A percentile compares a stretch with the other conserved stretches of the same genome.
Conservation (phyloP, 352 stramenopile genomes). For the Pythium aquatile region DNA sequence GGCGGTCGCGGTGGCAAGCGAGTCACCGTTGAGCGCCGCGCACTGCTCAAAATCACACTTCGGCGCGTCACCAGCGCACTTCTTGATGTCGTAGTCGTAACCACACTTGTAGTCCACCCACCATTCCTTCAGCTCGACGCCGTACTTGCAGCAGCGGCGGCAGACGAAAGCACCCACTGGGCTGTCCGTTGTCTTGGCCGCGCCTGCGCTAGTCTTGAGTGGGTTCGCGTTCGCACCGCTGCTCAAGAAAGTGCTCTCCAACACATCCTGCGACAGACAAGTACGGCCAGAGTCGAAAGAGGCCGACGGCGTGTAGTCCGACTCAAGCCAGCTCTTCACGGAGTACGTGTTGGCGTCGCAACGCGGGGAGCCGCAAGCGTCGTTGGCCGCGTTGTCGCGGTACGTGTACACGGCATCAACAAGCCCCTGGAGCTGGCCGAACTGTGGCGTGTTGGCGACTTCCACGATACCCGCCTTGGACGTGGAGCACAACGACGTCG, state of each 20-base stretch:
- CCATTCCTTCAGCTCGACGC: slow-evolving; percentile 46
- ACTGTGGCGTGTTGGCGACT: slow-evolving; percentile 13
- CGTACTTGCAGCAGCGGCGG: slow-evolving; percentile 48
- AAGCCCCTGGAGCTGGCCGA: slow-evolving; percentile 27
- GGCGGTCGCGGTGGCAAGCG: slow-evolving; percentile 35
- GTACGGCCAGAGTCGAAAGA: slow-evolving; percentile 15
- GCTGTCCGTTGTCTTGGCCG: slow-evolving; percentile 1
- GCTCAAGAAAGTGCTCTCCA: slow-evolving; percentile 30
- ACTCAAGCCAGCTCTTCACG: slow-evolving; percentile 42
- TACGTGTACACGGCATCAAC: slow-evolving; percentile 43
- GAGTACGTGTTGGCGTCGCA: slow-evolving; percentile 46
- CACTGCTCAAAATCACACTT: slow-evolving; percentile 44
- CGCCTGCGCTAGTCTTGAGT: slow-evolving; percentile 6
- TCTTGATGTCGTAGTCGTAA: slow-evolving; percentile 37
- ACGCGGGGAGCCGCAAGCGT: slow-evolving; percentile 43
- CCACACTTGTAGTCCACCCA: slow-evolving; percentile 70
- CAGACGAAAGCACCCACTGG: slow-evolving; percentile 38
- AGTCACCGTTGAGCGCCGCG: slow-evolving; percentile 47
- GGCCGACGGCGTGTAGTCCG: slow-evolving; percentile 17
- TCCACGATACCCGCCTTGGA: not conserved
- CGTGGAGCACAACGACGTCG: slow-evolving; percentile 27
- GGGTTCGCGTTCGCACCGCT: slow-evolving; percentile 39
- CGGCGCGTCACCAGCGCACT: slow-evolving; percentile 34
- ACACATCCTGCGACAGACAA: slow-evolving; percentile 36
- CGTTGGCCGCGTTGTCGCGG: slow-evolving; percentile 40